Base-by-base conservation (phyloP, 805 yeast genomes). In the Limtongia smithiae region DNA sequence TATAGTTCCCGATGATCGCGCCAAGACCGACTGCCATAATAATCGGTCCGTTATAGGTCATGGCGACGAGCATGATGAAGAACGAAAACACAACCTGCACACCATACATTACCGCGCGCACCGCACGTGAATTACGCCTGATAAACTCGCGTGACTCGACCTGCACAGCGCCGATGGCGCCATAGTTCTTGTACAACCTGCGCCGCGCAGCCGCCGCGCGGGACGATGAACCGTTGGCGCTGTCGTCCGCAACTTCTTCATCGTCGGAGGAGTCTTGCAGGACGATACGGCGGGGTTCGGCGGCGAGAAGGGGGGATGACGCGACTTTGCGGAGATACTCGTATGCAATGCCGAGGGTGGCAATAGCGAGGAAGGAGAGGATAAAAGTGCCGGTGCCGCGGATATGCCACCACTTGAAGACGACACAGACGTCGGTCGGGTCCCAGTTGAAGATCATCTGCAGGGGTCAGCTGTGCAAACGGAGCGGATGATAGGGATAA, bases 401-500 rank as follows among this genome's bases (percentile, higher is more conserved):
- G 48, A 86, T 76, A 57, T 83, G 90, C 95, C 95, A 86, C 85
- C 90, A 82, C 50, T 71, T 67, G 65, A 83, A 83, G 9, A 86
- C 75, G 6, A 86, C 78, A 62, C 95, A 86, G 4, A 85, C 73
- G 62, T 85, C 77, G 44, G 75, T 69, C 68, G 84, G 81, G 55
- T 81, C 80, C 89, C 91, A 85, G 8, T 88, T 84, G 64, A 86
- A 82, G 8, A 82, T 59, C 91, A 85, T 85, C 48, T 44, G 25
- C 31, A 15, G 25, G 17, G 9, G 18, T 17, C n/a, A 21, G 4
- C 17, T 32, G 22, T 18, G 34, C 3, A 20, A 4, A 18, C 20
- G 15, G 27, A 11, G 33, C 8, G 30, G 20, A 27, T 9, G 20
- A 33, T 33, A 8, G 30, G 1, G 27, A n/a, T n/a, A n/a, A n/a